phyloP scores from a whole-genome alignment of 225 moss, liverwort and hornwort genomes.

The Climacium dendroides region DNA sequence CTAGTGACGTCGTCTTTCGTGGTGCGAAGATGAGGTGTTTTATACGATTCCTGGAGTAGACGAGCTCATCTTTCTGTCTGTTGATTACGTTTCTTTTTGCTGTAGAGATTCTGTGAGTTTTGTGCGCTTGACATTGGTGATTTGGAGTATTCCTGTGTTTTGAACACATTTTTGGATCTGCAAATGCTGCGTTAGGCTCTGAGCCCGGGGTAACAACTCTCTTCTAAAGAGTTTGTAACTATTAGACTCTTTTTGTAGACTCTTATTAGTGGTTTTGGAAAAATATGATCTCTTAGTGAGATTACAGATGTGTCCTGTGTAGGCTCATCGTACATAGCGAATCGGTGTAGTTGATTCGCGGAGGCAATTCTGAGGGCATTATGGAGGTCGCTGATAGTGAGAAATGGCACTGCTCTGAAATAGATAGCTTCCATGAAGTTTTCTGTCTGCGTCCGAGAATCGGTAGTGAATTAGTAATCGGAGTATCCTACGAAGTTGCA shows the following conservation, averaged over 20 bases:
- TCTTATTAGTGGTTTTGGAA: background rate
- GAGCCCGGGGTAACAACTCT: background rate
- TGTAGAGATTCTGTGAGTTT: background rate
- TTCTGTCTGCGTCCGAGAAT: background rate
- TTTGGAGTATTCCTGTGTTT: slow-evolving; percentile 4
- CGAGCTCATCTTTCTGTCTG: background rate
- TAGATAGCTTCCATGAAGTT: background rate
- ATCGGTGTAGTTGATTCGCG: background rate
- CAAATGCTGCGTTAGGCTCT: background rate
- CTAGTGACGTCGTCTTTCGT: background rate
- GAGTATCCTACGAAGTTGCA: background rate
- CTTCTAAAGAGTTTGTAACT: background rate
- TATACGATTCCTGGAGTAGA: background rate
- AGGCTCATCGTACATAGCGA: background rate
- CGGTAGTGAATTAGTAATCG: background rate
- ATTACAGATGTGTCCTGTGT: background rate
- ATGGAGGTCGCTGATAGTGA: background rate
- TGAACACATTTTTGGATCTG: background rate
- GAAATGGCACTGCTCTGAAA: background rate
- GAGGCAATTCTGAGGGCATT: background rate
- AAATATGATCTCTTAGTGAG: background rate
- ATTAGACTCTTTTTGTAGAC: background rate
- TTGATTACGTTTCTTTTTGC: background rate
- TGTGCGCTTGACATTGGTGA: background rate
- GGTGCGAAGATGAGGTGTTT: background rate